These are phyloP conservation scores for Rosa lucieae DNA, from an alignment of 306 rosid species.

Conservation along the genomic window DNA sequence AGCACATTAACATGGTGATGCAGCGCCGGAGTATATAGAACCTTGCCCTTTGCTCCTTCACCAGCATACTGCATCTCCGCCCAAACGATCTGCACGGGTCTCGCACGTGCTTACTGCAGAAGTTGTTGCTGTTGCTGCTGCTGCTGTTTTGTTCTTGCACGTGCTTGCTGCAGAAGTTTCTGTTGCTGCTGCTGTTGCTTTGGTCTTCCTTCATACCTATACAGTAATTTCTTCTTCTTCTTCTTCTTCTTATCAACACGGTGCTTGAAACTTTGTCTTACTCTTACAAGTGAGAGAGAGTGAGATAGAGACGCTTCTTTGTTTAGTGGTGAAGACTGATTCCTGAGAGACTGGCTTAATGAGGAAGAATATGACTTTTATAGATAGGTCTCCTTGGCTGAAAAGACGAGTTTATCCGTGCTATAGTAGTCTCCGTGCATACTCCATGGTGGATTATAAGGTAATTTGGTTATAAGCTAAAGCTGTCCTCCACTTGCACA, in stretches of 20 bases:
- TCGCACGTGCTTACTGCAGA: constrained; percentile 34
- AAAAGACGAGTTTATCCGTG: constrained; percentile 12
- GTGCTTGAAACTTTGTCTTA: constrained; percentile 5
- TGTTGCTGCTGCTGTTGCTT: constrained; percentile 2
- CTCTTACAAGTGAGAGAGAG: neutral
- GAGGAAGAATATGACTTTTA: neutral
- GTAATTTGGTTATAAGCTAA: constrained; percentile 3
- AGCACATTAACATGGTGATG: constrained; percentile 73
- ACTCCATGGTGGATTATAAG: neutral
- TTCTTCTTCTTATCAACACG: neutral
- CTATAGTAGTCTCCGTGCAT: neutral
- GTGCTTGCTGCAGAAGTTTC: constrained; percentile 29
- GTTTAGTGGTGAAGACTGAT: constrained; percentile 3
- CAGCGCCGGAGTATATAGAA: constrained; percentile 77
- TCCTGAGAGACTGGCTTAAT: neutral
- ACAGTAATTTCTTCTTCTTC: neutral
- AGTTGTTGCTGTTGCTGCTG: constrained; percentile 13
- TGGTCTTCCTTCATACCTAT: constrained; percentile 4
- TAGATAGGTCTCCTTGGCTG: neutral
- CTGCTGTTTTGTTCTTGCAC: constrained; percentile 6
- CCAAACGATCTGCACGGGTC: constrained; percentile 51
- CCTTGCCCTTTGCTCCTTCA: constrained; percentile 72
- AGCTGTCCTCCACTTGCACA: constrained; percentile 21
- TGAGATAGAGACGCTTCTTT: neutral
- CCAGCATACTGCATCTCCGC: constrained; percentile 50